These are phyloP conservation scores for Ceratocystiopsis sp. DNA, from an alignment of 2,329 filamentous ascomycete genomes.

Conservation along the genomic window DNA sequence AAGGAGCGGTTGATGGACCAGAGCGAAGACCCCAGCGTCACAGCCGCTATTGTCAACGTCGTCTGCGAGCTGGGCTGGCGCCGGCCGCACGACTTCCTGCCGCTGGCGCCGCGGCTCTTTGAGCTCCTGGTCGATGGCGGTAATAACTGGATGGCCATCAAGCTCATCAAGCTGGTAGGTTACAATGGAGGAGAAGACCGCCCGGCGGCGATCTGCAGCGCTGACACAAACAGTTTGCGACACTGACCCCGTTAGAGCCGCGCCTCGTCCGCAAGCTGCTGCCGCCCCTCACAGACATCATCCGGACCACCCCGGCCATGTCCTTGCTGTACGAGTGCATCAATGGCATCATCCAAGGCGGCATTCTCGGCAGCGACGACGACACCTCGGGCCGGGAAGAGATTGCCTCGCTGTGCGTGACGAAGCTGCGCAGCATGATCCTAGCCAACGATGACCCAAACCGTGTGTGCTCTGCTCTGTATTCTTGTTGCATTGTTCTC, in stretches of 20 bases:
- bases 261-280: conserved; percentile 80
- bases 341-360: conserved; percentile 93
- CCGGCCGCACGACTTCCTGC: conserved; percentile 81
- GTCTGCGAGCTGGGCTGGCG: conserved; percentile 93
- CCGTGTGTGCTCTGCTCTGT: conserved; percentile 32
- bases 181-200: too few species aligned
- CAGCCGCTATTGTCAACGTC: conserved; percentile 90
- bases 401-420: conserved; percentile 80
- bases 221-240: conserved; percentile 54
- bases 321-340: conserved; percentile 97
- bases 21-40: conserved; percentile 79
- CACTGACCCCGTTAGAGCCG: conserved; percentile 80
- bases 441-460: conserved; percentile 92
- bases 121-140: conserved; percentile 79
- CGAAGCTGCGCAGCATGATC: conserved; percentile 85
- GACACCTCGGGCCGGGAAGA: conserved; percentile 73
- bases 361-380: conserved; percentile 66
- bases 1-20: conserved; percentile 87
- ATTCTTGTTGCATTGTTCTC: too few species aligned
- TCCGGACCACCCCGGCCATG: conserved; percentile 91
- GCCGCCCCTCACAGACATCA: conserved; percentile 79
- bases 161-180: conserved; percentile 84
- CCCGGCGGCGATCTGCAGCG: too few species aligned
- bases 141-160: conserved; percentile 99
- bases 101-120: conserved; percentile 79